phyloP scores from a whole-genome alignment of 805 yeast species.

The Barnettozyma pratensis region DNA sequence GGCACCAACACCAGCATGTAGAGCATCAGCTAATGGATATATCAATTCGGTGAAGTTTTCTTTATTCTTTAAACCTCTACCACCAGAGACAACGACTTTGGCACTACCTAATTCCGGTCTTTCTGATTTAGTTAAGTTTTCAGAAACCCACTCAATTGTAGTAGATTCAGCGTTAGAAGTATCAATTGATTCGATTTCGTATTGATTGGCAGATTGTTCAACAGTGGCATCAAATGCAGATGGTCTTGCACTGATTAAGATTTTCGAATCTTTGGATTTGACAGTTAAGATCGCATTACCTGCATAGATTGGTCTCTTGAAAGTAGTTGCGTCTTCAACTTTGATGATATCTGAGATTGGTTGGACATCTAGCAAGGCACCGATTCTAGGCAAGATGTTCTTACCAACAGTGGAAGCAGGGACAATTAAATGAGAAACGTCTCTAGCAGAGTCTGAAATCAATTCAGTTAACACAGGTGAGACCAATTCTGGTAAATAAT shows the following conservation, averaged over 20 bases:
- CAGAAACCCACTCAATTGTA: constrained; percentile 64
- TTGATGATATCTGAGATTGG: constrained; percentile 80
- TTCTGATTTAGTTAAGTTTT: constrained; percentile 67
- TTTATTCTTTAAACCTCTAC: constrained; percentile 87
- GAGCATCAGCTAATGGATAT: constrained; percentile 76
- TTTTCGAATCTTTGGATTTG: constrained; percentile 56
- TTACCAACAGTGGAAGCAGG: constrained; percentile 88
- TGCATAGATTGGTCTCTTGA: constrained; percentile 92
- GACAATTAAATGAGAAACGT: constrained; percentile 66
- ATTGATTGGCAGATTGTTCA: constrained; percentile 32
- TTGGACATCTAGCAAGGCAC: constrained; percentile 79
- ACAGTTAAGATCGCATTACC: constrained; percentile 91
- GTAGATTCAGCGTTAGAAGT: constrained; percentile 30
- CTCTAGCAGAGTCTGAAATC: constrained; percentile 26
- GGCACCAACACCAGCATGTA: constrained; percentile 98
- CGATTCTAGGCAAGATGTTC: constrained; percentile 79
- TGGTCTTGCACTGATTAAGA: constrained; percentile 74
- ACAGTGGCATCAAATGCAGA: constrained; percentile 65
- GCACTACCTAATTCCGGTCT: constrained; percentile 93
- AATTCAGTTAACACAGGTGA: constrained; percentile 57
- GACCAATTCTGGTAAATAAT: constrained; percentile 73
- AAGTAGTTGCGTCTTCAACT: constrained; percentile 62
- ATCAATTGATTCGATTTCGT: constrained; percentile 44
- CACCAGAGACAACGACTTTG: constrained; percentile 79
- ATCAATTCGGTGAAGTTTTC: constrained; percentile 76